These are phyloP conservation scores for Colletotrichum scovillei DNA, from an alignment of 2,329 filamentous ascomycete genomes.

Conservation along the genomic window DNA sequence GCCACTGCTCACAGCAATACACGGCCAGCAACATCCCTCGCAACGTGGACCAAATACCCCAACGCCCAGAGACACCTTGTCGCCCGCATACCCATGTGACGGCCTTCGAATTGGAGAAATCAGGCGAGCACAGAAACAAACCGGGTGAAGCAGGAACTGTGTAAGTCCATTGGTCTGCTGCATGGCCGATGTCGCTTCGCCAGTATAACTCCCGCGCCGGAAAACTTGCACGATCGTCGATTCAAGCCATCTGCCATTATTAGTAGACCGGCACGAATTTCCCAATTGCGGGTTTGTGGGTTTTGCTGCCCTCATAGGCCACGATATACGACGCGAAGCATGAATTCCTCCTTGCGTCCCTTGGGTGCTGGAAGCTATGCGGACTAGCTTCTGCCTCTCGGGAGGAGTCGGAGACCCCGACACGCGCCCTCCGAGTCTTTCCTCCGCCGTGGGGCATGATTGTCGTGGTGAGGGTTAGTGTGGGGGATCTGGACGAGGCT, in stretches of 20 bases:
- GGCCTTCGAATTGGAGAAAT: background rate
- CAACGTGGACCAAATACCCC: background rate
- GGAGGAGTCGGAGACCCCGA: slow-evolving; percentile 26
- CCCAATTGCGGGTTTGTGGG: background rate
- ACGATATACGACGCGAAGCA: background rate
- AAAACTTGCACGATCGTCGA: background rate
- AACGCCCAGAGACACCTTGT: background rate
- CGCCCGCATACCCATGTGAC: background rate
- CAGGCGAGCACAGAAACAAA: background rate
- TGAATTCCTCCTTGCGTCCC: too few species aligned
- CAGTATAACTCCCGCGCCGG: background rate
- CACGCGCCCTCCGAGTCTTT: slow-evolving; percentile 2
- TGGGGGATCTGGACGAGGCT: slow-evolving; percentile 23
- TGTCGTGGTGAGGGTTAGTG: slow-evolving; percentile 4
- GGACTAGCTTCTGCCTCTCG: background rate
- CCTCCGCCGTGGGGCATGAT: slow-evolving; percentile 10
- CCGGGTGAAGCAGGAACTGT: background rate
- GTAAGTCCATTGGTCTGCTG: slow-evolving; percentile 9
- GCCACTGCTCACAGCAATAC: background rate
- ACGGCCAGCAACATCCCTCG: background rate
- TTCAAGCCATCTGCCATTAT: background rate
- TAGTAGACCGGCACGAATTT: background rate
- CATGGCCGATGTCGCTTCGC: background rate
- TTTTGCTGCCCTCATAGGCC: background rate
- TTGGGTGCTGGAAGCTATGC: background rate